Percentiles rank a stretch among this genome's conserved stretches.
Evolutionary conservation across 495 filamentous ascomycete species (phyloP).

Genomic region (Aspergillus diversus): DNA sequence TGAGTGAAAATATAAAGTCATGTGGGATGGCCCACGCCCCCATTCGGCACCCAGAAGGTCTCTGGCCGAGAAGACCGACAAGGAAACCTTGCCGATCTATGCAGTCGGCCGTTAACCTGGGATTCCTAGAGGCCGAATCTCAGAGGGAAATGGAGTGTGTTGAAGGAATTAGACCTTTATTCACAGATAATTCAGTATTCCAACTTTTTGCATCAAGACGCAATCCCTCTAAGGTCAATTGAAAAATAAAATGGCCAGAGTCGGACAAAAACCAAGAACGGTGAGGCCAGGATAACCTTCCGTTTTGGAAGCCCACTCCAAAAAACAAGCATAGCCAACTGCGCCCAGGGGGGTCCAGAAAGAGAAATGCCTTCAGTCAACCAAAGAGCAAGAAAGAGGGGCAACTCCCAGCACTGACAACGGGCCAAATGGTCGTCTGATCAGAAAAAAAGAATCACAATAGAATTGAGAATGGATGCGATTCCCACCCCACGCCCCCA

Average conservation of each 20-base stretch:
- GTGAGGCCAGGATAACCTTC: conserved; percentile 14
- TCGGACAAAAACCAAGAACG: background rate
- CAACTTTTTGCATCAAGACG: background rate
- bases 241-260: background rate
- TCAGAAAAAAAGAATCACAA: conserved; percentile 41
- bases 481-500: conserved; percentile 31
- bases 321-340: background rate
- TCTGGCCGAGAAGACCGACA: background rate
- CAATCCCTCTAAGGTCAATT: background rate
- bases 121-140: background rate
- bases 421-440: conserved; percentile 42
- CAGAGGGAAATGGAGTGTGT: background rate
- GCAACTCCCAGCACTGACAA: conserved; percentile 31
- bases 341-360: conserved; percentile 8
- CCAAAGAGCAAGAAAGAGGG: conserved; percentile 25
- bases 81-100: conserved; percentile 3
- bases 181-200: background rate
- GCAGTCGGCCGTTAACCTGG: background rate
- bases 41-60: background rate
- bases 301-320: background rate
- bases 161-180: background rate
- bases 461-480: conserved; percentile 12
- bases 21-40: background rate
- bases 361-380: background rate
- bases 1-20: conserved; percentile 4